Conservation (phyloP, 257 asterid genomes). For the Rubia yunnanensis region DNA sequence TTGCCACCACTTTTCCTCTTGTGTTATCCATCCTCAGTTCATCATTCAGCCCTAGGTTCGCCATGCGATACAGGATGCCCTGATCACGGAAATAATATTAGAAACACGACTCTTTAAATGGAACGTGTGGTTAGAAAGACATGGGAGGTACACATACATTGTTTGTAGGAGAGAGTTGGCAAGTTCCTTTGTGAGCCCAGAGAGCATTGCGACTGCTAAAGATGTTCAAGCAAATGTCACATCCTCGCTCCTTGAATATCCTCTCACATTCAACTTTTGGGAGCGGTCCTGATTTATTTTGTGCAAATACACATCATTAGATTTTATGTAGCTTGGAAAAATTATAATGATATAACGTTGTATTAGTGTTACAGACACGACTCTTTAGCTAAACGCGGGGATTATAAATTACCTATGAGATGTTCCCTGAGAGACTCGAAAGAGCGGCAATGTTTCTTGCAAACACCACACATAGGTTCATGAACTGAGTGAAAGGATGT, state of each 20-base stretch:
- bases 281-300: conserved; percentile 48
- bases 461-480: conserved; percentile 72
- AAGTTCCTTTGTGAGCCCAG: conserved; percentile 46
- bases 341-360: too few relatives aligned
- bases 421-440: conserved; percentile 90
- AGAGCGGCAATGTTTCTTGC: conserved; percentile 80
- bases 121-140: not conserved
- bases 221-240: conserved; percentile 60
- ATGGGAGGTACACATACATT: conserved; percentile 24
- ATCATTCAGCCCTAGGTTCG: conserved; percentile 67
- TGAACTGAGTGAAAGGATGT: conserved; percentile 71
- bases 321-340: too few relatives aligned
- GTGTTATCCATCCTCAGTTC: conserved; percentile 58
- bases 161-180: conserved; percentile 61
- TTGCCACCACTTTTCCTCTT: conserved; percentile 62
- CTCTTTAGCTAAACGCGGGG: not conserved
- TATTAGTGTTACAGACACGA: not conserved
- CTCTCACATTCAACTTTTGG: conserved; percentile 87
- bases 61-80: conserved; percentile 67
- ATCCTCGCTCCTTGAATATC: conserved; percentile 77
- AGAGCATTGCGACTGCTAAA: conserved; percentile 40
- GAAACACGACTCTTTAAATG: not conserved
- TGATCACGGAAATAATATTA: not conserved
- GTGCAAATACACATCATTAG: not conserved
- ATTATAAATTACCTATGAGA: conserved; percentile 72